These are phyloP conservation scores for Chaetothyriales sp. DNA, from an alignment of 2,329 filamentous ascomycete species.

Conservation along the genomic window DNA sequence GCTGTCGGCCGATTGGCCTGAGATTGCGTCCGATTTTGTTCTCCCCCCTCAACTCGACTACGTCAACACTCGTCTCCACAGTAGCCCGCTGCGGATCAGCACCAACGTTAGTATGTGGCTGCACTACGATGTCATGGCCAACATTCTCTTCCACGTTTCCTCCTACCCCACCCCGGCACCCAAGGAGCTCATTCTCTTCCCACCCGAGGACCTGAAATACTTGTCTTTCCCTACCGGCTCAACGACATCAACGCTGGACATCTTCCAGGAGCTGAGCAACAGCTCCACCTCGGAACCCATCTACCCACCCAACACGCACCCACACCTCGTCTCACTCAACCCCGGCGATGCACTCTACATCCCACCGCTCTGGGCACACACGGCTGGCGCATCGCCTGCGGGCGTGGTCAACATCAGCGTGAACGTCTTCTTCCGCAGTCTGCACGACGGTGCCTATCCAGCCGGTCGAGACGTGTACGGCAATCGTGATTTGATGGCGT, in stretches of 20 bases:
- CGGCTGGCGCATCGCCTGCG: conserved; percentile 45
- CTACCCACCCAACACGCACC: conserved; percentile 38
- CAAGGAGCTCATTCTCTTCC: conserved; percentile 64
- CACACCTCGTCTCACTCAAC: conserved; percentile 51
- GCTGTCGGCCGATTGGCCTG: conserved; percentile 57
- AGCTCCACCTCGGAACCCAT: conserved; percentile 19
- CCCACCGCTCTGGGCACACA: conserved; percentile 74
- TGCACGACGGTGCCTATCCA: conserved; percentile 51
- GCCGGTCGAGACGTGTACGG: conserved; percentile 73
- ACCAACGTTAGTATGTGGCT: conserved; percentile 78
- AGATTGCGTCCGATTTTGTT: conserved; percentile 53
- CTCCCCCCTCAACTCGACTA: conserved; percentile 49
- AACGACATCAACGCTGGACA: conserved; percentile 65
- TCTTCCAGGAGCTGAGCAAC: conserved; percentile 39
- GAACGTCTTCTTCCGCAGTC: conserved; percentile 76
- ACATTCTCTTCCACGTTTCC: conserved; percentile 65
- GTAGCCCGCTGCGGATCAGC: conserved; percentile 65
- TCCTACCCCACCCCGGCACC: conserved; percentile 34
- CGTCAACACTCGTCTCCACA: conserved; percentile 54
- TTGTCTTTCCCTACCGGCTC: conserved; percentile 62
- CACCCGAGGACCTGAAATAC: conserved; percentile 57
- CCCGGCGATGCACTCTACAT: conserved; percentile 70
- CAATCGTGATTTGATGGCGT: conserved; percentile 70
- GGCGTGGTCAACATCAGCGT: conserved; percentile 54
- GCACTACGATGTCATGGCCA: conserved; percentile 81